Base-by-base conservation (phyloP, 2,329 filamentous ascomycete genomes). In the Cladosporium cucumerinum region DNA sequence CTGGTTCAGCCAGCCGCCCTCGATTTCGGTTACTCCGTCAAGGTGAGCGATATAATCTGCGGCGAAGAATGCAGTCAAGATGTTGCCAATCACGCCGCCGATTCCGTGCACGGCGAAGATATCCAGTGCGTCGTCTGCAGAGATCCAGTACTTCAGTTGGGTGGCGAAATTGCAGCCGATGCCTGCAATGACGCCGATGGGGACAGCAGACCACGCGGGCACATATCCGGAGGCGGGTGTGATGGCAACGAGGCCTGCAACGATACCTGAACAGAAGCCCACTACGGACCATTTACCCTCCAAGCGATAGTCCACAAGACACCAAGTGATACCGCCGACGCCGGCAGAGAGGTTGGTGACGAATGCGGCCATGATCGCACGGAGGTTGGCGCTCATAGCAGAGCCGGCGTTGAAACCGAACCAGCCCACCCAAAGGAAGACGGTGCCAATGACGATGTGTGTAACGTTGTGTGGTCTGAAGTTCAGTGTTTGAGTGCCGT, bases 371-470 rank as follows among this genome's bases (percentile, higher is more conserved):
- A 96, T 92, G 71, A 96, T 85, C 52, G 91, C 91, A 57, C 93
- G 89, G 74, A 96, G 78, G 77, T 95, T 96, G 60, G 92, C 92
- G 57, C 88, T 84, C 63, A 95, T 82, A 16, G 92, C 92, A 18
- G 89, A 93, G 69, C 92, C 92, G 58, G 91, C 92, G 72, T 96
- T 97, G 86, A 97, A 97, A 57, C 93, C 93, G 73, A 96, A 96
- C 93, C 92, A 97, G 62, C 93, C 93, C 18, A 96, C 90, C 92
- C 93, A 97, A 18, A 97, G 87, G 80, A 97, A 96, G 55, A 96
- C 92, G 3, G 93, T 96, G 32, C 93, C 93, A 64, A 96, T 90
- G 61, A 96, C 92, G 70, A 97, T 93, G 76, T 96, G 91, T 4
- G 92, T 95, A 55, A 96, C 92, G 72, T 96, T 96, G 81, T 97